Evolutionary conservation across 2,329 filamentous ascomycete species (phyloP).

Genomic region (Talaromyces sp.): DNA sequence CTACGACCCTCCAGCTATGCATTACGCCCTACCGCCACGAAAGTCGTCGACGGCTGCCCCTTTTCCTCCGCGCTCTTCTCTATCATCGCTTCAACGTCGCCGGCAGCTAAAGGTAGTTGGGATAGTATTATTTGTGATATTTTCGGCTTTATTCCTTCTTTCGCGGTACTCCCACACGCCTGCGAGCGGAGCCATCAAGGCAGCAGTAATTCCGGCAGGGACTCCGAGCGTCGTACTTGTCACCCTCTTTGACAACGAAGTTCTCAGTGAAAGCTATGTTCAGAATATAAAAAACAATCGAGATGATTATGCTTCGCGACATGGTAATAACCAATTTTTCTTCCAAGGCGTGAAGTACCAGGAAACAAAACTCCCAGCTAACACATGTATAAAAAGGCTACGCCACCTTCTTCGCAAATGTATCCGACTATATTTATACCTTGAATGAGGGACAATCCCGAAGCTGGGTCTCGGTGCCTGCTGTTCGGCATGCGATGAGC

Average conservation of each 20-base stretch:
- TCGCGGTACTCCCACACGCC: constrained; percentile 24
- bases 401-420: constrained; percentile 71
- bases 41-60: constrained; percentile 73
- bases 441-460: constrained; percentile 35
- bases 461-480: constrained; percentile 65
- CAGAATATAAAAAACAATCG: constrained; percentile 75
- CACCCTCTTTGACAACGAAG: constrained; percentile 69
- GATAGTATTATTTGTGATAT: constrained; percentile 42
- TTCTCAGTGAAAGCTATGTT: constrained; percentile 61
- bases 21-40: constrained; percentile 82
- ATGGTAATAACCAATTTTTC: constrained; percentile 56
- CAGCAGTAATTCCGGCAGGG: constrained; percentile 19
- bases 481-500: constrained; percentile 82
- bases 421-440: constrained; percentile 61
- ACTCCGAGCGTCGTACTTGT: constrained; percentile 65
- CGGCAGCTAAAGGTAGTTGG: constrained; percentile 58
- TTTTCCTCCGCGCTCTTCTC: constrained; percentile 50
- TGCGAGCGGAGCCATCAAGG: constrained; percentile 18
- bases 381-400: constrained; percentile 58
- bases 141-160: constrained; percentile 27
- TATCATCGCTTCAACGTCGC: constrained; percentile 45
- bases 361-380: neutral
- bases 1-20: constrained; percentile 51
- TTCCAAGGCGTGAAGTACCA: neutral
- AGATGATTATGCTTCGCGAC: constrained; percentile 73